Conservation (phyloP, 2,329 filamentous ascomycete species). For the Raffaelea ambrosiae region DNA sequence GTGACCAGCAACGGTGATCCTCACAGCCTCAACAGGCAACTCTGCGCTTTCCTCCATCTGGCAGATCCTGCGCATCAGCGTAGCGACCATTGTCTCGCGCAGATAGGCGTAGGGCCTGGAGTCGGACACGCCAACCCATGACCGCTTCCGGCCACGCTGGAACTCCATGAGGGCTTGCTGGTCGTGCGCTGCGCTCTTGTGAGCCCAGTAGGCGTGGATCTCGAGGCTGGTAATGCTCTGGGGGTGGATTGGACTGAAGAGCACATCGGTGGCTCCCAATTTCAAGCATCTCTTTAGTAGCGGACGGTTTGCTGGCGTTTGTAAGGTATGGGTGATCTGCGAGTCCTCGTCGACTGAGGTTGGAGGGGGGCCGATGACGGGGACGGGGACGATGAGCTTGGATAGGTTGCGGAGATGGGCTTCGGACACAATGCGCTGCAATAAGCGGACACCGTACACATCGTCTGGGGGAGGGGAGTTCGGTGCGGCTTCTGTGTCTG, state of each 20-base stretch:
- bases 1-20: slow-evolving; percentile 59
- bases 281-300: slow-evolving; percentile 68
- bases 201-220: slow-evolving; percentile 75
- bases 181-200: slow-evolving; percentile 66
- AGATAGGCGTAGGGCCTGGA: slow-evolving; percentile 83
- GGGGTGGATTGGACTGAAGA: slow-evolving; percentile 68
- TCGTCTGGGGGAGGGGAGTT: slow-evolving; percentile 32
- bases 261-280: slow-evolving; percentile 76
- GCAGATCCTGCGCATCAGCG: slow-evolving; percentile 83
- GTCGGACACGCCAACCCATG: slow-evolving; percentile 83
- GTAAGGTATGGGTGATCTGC: slow-evolving; percentile 5
- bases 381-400: slow-evolving; percentile 48
- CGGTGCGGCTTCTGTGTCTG: slow-evolving; percentile 24
- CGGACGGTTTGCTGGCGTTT: not conserved
- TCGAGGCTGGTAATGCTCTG: slow-evolving; percentile 68
- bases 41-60: slow-evolving; percentile 51
- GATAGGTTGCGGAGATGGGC: slow-evolving; percentile 47
- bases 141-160: slow-evolving; percentile 71
- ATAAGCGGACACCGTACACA: slow-evolving; percentile 44
- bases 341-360: slow-evolving; percentile 1
- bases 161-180: slow-evolving; percentile 63
- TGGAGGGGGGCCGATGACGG: slow-evolving; percentile 37
- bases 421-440: slow-evolving; percentile 50
- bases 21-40: slow-evolving; percentile 52
- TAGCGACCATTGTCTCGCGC: slow-evolving; percentile 87